phyloP scores from a whole-genome alignment of 768 basidiomycete species.

The Trametes sanguinea region DNA sequence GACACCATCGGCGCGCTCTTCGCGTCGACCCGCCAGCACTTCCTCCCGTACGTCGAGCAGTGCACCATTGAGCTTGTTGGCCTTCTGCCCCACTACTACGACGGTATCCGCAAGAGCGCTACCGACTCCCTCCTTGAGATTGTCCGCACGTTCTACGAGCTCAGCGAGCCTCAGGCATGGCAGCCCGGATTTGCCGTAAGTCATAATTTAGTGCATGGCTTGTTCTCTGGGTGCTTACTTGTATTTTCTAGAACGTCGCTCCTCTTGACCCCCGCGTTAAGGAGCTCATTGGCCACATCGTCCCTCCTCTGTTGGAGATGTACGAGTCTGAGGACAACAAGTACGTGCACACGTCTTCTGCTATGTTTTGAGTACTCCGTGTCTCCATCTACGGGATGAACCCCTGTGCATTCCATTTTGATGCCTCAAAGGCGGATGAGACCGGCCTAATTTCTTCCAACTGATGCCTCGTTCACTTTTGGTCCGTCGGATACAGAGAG shows the following conservation, averaged over 20 bases:
- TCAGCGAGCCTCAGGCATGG: conserved; percentile 85
- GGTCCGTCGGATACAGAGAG: background rate
- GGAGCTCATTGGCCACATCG: conserved; percentile 73
- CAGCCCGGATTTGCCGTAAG: conserved; percentile 69
- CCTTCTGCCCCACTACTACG: conserved; percentile 90
- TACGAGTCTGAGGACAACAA: conserved; percentile 96
- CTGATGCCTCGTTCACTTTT: conserved; percentile 34
- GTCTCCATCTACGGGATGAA: conserved; percentile 47
- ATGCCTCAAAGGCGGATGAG: conserved; percentile 61
- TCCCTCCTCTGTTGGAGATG: conserved; percentile 81
- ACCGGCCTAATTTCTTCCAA: conserved; percentile 40
- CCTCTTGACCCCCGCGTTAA: conserved; percentile 70
- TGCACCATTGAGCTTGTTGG: conserved; percentile 76
- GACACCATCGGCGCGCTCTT: conserved; percentile 95
- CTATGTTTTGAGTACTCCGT: conserved; percentile 14
- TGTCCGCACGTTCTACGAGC: conserved; percentile 87
- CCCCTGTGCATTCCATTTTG: conserved; percentile 71
- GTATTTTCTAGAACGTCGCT: conserved; percentile 27
- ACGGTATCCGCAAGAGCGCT: conserved; percentile 94
- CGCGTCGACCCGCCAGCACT: conserved; percentile 74
- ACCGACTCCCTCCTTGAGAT: conserved; percentile 87
- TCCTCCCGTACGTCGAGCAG: conserved; percentile 89
- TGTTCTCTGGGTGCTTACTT: too few relatives aligned
- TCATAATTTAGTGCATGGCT: conserved; percentile 11
- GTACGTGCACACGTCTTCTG: conserved; percentile 40